Percentiles rank a stretch among this genome's conserved stretches.
These are phyloP conservation scores for Peronospora farinosa DNA, from an alignment of 352 stramenopile genomes.

Conservation along the genomic window DNA sequence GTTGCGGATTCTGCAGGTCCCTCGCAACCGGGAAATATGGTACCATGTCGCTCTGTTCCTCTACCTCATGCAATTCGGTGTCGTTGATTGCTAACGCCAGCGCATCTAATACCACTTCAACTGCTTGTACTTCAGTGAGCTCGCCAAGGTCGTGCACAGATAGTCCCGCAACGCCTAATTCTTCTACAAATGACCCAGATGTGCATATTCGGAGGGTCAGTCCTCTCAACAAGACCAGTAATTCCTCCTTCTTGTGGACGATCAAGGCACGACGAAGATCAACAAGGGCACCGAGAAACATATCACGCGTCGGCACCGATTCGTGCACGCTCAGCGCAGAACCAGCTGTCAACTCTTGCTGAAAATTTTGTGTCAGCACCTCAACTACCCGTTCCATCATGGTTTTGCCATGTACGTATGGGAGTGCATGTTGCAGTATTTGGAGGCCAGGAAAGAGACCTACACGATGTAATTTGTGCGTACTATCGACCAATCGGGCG, in stretches of 20 bases:
- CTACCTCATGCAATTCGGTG: slow-evolving; percentile 61
- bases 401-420: slow-evolving; percentile 29
- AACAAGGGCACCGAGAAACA: slow-evolving; percentile 71
- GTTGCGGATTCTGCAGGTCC: slow-evolving; percentile 32
- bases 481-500: slow-evolving; percentile 65
- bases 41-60: slow-evolving; percentile 61
- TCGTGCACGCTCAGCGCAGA: slow-evolving; percentile 68
- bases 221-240: slow-evolving; percentile 38
- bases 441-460: slow-evolving; percentile 61
- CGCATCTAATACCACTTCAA: slow-evolving; percentile 49
- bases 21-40: slow-evolving; percentile 61
- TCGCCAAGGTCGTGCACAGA: slow-evolving; percentile 50
- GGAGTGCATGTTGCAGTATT: slow-evolving; percentile 54
- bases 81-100: slow-evolving; percentile 62
- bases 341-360: slow-evolving; percentile 68
- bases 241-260: slow-evolving; percentile 38
- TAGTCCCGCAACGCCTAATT: slow-evolving; percentile 44
- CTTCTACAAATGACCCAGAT: slow-evolving; percentile 65
- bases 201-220: slow-evolving; percentile 67
- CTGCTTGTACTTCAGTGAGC: slow-evolving; percentile 49
- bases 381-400: slow-evolving; percentile 56
- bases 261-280: slow-evolving; percentile 61
- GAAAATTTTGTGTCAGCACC: slow-evolving; percentile 57
- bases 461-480: slow-evolving; percentile 67
- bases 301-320: slow-evolving; percentile 53